These are phyloP conservation scores for Paragyromitra xinjiangensis DNA, from an alignment of 495 filamentous ascomycete genomes.

Conservation along the genomic window DNA sequence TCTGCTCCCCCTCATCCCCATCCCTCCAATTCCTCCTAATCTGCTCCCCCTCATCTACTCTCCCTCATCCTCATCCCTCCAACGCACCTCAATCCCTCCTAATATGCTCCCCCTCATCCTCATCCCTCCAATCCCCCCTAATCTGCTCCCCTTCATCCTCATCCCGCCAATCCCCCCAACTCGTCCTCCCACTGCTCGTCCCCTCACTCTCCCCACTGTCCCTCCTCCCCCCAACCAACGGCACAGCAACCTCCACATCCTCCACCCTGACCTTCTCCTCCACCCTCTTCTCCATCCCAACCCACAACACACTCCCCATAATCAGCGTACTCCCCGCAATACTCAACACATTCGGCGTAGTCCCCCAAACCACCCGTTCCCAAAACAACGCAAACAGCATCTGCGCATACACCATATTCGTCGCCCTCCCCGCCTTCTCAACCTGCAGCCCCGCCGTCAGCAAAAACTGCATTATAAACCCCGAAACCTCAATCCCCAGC, in stretches of 20 bases:
- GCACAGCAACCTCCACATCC: conserved; percentile 27
- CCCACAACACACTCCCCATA: conserved; percentile 80
- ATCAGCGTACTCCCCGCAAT: conserved; percentile 81
- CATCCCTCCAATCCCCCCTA: not conserved
- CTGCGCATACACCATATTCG: conserved; percentile 89
- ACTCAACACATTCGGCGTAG: conserved; percentile 71
- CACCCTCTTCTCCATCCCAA: conserved; percentile 67
- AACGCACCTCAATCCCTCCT: not conserved
- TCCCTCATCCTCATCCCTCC: conserved; percentile 6
- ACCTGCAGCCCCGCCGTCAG: conserved; percentile 81
- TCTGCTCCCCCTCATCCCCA: conserved; percentile 2
- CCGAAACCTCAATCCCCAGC: conserved; percentile 73
- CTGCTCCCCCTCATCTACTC: not conserved
- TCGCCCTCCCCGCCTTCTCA: conserved; percentile 74
- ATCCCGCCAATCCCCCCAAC: conserved; percentile 19
- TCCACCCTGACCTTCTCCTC: conserved; percentile 8
- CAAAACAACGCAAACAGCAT: conserved; percentile 90
- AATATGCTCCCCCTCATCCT: not conserved
- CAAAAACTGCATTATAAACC: conserved; percentile 87
- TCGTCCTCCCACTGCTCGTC: conserved; percentile 5
- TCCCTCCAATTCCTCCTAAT: conserved; percentile 9
- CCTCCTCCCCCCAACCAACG: conserved; percentile 5
- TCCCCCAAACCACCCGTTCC: conserved; percentile 80
- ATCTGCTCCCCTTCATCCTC: conserved; percentile 5
- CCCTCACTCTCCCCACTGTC: conserved; percentile 28